Percentiles rank a stretch among this genome's conserved stretches.
Evolutionary conservation across 139 green algal species (phyloP).

Genomic region (Spirogloea muscicola): DNA sequence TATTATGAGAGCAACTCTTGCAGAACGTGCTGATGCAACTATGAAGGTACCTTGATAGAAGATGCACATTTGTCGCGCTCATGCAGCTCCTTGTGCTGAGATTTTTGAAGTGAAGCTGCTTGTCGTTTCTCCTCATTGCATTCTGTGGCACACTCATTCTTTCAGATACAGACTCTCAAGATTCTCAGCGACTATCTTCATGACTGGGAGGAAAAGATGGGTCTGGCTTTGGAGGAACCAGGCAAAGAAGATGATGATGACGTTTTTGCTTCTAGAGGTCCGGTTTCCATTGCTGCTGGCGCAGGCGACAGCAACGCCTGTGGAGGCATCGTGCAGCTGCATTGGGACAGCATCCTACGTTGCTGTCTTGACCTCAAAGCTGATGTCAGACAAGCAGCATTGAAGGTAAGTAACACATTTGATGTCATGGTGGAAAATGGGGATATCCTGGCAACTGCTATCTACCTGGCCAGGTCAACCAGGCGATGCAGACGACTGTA

Average conservation of each 20-base stretch:
- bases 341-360: constrained; percentile 13
- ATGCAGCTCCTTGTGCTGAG: too few relatives aligned
- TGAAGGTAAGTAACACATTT: constrained; percentile 12
- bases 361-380: constrained; percentile 7
- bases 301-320: constrained; percentile 21
- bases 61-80: too few relatives aligned
- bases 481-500: background rate
- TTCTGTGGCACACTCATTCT: background rate
- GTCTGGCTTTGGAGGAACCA: too few relatives aligned
- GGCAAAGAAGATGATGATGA: background rate
- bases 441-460: too few relatives aligned
- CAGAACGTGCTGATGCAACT: too few relatives aligned
- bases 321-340: constrained; percentile 8
- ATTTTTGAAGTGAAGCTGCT: too few relatives aligned
- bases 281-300: constrained; percentile 13
- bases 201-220: constrained; percentile 19
- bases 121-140: too few relatives aligned
- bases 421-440: background rate
- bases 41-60: too few relatives aligned
- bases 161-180: constrained; percentile 17
- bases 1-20: too few relatives aligned
- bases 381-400: constrained; percentile 9
- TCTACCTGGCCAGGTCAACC: too few relatives aligned
- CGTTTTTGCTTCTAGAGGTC: background rate
- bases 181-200: constrained; percentile 18